Evolutionary conservation across 257 asterid genomes (phyloP).

Genomic region (Solanum lignicaule): DNA sequence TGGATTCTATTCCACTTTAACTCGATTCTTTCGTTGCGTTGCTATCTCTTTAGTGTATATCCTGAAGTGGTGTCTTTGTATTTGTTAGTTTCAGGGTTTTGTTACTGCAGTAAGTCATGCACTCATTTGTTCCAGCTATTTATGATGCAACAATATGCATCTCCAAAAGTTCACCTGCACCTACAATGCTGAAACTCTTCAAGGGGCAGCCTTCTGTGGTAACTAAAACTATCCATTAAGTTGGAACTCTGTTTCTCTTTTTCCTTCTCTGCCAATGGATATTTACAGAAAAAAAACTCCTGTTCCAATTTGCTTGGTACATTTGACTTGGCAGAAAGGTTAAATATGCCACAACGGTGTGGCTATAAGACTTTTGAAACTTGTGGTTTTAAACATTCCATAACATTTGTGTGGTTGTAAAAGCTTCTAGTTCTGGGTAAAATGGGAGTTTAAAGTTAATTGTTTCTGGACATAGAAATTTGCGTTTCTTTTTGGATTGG

Average conservation of each 20-base stretch:
- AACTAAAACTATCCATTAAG: slow-evolving; percentile 13
- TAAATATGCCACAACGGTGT: neutral
- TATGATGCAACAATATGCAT: slow-evolving; percentile 82
- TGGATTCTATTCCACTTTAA: neutral
- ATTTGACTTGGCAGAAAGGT: neutral
- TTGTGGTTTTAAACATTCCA: neutral
- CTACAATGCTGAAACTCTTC: slow-evolving; percentile 85
- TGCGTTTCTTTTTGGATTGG: neutral
- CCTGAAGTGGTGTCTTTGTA: neutral
- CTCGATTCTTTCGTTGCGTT: neutral
- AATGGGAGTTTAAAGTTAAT: neutral
- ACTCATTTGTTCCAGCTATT: slow-evolving; percentile 85
- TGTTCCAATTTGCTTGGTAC: neutral
- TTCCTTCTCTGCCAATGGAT: neutral
- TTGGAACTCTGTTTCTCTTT: neutral
- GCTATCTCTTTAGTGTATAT: neutral
- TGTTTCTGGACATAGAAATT: neutral
- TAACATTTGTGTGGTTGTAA: neutral
- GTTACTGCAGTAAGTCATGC: slow-evolving; percentile 86
- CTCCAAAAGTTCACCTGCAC: slow-evolving; percentile 70
- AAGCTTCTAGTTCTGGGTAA: neutral
- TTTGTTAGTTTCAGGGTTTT: slow-evolving; percentile 61
- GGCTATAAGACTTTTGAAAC: neutral
- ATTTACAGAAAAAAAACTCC: neutral
- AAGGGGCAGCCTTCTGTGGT: slow-evolving; percentile 89